These are phyloP conservation scores for Diutina pseudorugosa DNA, from an alignment of 1,139 yeast genomes.

Conservation along the genomic window DNA sequence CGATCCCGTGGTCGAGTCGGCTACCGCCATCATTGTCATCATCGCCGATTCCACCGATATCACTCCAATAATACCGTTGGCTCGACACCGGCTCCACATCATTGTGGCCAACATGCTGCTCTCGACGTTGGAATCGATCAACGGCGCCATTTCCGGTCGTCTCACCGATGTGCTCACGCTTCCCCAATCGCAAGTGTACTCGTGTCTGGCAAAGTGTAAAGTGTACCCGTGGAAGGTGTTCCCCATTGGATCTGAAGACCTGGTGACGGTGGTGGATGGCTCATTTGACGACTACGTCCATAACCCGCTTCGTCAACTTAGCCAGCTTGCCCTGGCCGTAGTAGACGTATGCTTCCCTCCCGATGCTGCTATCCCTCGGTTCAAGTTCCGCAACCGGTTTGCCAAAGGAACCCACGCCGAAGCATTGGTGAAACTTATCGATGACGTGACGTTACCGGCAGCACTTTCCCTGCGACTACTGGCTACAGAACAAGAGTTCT, in stretches of 20 bases:
- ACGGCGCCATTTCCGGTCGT: neutral
- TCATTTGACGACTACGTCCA: slow-evolving; percentile 13
- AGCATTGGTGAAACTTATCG: slow-evolving; percentile 17
- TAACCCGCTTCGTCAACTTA: slow-evolving; percentile 24
- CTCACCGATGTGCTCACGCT: neutral
- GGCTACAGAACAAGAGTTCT: slow-evolving; percentile 25
- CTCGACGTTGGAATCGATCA: neutral
- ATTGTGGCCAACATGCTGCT: neutral
- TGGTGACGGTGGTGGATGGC: neutral
- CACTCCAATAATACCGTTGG: neutral
- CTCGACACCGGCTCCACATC: neutral
- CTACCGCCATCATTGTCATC: slow-evolving; percentile 21
- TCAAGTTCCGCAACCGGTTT: slow-evolving; percentile 25
- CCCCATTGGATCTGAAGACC: neutral
- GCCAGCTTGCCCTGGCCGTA: slow-evolving; percentile 16
- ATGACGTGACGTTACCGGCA: slow-evolving; percentile 15
- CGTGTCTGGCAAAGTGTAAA: neutral
- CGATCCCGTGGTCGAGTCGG: slow-evolving; percentile 12
- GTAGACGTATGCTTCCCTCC: slow-evolving; percentile 14
- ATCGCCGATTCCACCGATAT: slow-evolving; percentile 5
- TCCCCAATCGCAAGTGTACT: neutral
- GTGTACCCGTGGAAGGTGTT: neutral
- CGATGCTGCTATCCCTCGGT: slow-evolving; percentile 7
- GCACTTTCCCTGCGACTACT: slow-evolving; percentile 19
- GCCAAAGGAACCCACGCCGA: slow-evolving; percentile 30